A percentile compares a stretch with the other conserved stretches of the same genome.
phyloP scores from a whole-genome alignment of 208 protist genomes.

The Crithidia bombi region DNA sequence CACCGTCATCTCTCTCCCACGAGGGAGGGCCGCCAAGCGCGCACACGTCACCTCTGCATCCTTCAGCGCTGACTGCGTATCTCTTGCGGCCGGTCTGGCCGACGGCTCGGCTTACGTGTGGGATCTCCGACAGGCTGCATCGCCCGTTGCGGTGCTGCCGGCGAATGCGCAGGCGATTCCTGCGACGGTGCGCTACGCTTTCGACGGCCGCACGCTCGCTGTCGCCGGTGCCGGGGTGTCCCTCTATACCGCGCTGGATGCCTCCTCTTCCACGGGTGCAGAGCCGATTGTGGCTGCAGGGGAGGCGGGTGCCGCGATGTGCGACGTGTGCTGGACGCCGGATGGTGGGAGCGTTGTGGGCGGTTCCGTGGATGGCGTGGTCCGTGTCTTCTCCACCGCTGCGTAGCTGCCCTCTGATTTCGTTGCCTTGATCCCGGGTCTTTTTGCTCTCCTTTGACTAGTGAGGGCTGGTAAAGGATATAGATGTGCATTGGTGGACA shows the following conservation, averaged over 20 bases:
- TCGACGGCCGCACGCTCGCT: conserved; percentile 28
- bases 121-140: conserved; percentile 96
- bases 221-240: conserved; percentile 23
- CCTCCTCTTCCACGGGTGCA: conserved; percentile 10
- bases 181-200: conserved; percentile 50
- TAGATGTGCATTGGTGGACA: no score
- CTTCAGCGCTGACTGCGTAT: conserved; percentile 96
- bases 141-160: conserved; percentile 46
- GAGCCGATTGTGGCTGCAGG: conserved; percentile 21
- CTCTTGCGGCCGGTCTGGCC: conserved; percentile 81
- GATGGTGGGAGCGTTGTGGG: conserved; percentile 43
- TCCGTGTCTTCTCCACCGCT: conserved; percentile 47
- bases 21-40: neutral
- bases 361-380: conserved; percentile 46
- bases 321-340: conserved; percentile 53
- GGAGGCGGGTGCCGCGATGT: conserved; percentile 21
- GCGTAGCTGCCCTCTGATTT: neutral
- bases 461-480: no score
- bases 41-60: conserved; percentile 55
- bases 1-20: conserved; percentile 67
- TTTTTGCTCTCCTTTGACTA: neutral
- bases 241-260: conserved; percentile 16
- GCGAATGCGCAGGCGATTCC: conserved; percentile 14
- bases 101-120: conserved; percentile 91
- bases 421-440: neutral